Base-by-base conservation (phyloP, 257 asterid genomes). In the Rubia yunnanensis region DNA sequence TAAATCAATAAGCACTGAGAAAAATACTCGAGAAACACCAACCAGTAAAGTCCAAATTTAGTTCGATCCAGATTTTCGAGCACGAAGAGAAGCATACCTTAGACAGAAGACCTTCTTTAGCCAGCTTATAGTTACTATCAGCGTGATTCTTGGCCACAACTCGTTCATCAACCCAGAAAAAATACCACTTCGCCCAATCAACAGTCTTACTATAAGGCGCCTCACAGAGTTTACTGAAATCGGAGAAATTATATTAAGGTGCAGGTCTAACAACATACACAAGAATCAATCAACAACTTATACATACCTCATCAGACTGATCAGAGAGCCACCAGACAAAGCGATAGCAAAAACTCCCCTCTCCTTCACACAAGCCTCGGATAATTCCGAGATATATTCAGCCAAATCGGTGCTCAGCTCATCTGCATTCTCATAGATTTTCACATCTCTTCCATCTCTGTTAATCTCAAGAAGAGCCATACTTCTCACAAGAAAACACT, bases 161-260 rank as follows among this genome's bases (percentile, higher is more conserved):
- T 0, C 97, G 97, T 78, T 92, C 99, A 11, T 89, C 99, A 11
- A 79, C 97, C 88, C 91, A 89, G 76, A 89, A 89, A 67, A 92
- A 76, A 31, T 86, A 77, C 99, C 99, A 92, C 72, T 85, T 87
- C 2, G 83, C 85, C 99, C 99, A 92, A 70, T 92, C 97, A 55
- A 92, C 95, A n/a, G 95, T 92, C 83, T 87, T 89, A 79, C 60
- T 81, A 72, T 84, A 92, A 72, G 99, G 99, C 17, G 95, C 89
- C 73, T 83, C 96, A 68, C 88, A 82, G 1, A 92, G 92, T 80
- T 92, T 92, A 74, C 99, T 92, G 92, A 34, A 34, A 28, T 10
- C 50, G 48, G 55, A 28, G 73, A 7, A 52, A 26, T n/a, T 23
- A 36, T 30, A 53, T 63, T 10, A 18, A 59, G 6, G 44, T 11